Conservation (phyloP, 345 rosid genomes). For the Eucalyptus globulus region DNA sequence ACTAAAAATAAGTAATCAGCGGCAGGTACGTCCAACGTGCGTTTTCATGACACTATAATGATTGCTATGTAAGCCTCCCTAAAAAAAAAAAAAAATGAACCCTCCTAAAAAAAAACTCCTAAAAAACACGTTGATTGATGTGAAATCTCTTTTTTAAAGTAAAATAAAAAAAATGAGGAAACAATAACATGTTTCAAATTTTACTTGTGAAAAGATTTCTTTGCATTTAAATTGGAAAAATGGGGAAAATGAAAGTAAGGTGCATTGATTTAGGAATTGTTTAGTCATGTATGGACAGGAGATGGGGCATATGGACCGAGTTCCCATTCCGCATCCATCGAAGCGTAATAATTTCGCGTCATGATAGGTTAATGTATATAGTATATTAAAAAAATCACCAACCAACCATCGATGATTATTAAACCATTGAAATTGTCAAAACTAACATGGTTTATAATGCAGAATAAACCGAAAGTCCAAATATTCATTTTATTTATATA, state of each 20-base stretch:
- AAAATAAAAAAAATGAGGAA: neutral
- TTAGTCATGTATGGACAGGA: neutral
- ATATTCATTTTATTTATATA: neutral
- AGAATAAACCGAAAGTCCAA: neutral
- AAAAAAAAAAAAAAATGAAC: neutral
- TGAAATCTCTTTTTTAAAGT: neutral
- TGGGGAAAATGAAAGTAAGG: neutral
- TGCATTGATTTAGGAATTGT: neutral
- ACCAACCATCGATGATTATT: neutral
- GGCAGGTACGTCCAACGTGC: neutral
- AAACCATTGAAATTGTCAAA: neutral
- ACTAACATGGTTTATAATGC: neutral
- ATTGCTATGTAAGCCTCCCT: rapidly evolving
- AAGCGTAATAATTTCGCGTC: neutral
- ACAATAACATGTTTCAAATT: neutral
- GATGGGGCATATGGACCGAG: neutral
- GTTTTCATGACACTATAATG: neutral
- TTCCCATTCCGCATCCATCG: rapidly evolving
- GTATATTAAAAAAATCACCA: neutral
- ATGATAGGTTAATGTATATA: too few relatives aligned
- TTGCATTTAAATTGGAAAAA: neutral
- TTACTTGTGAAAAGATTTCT: neutral
- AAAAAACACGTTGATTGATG: rapidly evolving
- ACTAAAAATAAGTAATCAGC: neutral
- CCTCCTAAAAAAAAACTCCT: rapidly evolving